Evolutionary conservation across 768 basidiomycete species (phyloP), one percentile per base, ranked within the genome.

Genomic region (Suillus plorans): DNA sequence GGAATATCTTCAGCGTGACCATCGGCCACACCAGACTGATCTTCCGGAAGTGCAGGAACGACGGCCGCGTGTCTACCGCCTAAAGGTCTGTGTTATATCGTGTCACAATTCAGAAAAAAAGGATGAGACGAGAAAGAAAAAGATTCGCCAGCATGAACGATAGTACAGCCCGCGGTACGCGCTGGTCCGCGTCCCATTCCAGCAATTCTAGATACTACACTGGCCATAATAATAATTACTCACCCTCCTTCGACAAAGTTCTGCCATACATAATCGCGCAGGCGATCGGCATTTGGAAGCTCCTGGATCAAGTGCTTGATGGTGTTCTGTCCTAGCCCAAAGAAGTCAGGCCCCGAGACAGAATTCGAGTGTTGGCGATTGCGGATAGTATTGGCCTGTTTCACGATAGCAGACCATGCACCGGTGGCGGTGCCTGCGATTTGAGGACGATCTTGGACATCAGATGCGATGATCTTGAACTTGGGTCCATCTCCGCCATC

Each of bases 221-320:
- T 18, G 25, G 60, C 31, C 63, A 31, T 44, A 25, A 8, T 4
- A 39, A 62, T 34, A 37, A 42, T 65, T 59, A 85, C 90, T 83
- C 77, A 91, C 89, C 91, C 92, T 79, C 92, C 92, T 76, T 95
- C 92, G 10, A 86, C 82, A 73, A 92, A 94, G 66, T 87, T 85
- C 73, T 94, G 92, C 91, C 91, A 92, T 36, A 93, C 91, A 72
- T 95, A 95, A 77, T 92, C 89, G 69, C 85, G 82, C 63, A 94
- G 74, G 53, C 85, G 79, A 74, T 89, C 85, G 16, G 93, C 89
- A 64, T 86, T 85, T 7, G 89, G 86, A 18, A 95, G 81, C 75
- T 92, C 89, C 75, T 95, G 92, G n/a, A 95, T 92, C 44, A 94
- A 83, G 71, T 92, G 90, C 78, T 94, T 94, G 80, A 95, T 93